These are phyloP conservation scores for Annulohypoxylon truncatum DNA, from an alignment of 2,329 filamentous ascomycete genomes.

Conservation along the genomic window DNA sequence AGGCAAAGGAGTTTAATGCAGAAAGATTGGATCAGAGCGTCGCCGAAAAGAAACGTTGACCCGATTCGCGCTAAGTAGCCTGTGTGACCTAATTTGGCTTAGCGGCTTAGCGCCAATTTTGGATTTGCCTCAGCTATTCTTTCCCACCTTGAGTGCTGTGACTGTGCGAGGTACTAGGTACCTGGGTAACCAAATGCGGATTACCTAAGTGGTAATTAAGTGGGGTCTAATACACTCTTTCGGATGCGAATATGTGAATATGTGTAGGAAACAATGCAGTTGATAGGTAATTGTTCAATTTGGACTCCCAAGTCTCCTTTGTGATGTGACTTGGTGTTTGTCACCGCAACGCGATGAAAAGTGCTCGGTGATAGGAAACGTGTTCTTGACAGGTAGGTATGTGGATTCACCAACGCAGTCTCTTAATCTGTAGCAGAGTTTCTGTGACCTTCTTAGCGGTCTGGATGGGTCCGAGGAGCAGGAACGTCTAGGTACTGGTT, in stretches of 20 bases:
- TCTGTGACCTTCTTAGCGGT: conserved; percentile 21
- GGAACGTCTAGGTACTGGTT: conserved; percentile 16
- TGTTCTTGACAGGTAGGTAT: neutral
- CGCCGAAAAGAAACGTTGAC: conserved; percentile 39
- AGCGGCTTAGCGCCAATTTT: conserved; percentile 33
- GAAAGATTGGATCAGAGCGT: conserved; percentile 38
- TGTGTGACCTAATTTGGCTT: conserved; percentile 25
- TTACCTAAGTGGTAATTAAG: neutral
- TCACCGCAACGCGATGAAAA: neutral
- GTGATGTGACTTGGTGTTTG: neutral
- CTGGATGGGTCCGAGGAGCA: conserved; percentile 24
- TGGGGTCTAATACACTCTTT: neutral
- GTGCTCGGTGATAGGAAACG: neutral
- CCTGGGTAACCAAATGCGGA: neutral
- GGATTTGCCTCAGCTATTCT: conserved; percentile 33
- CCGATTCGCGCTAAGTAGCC: conserved; percentile 34
- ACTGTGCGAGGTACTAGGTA: neutral
- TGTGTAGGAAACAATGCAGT: neutral
- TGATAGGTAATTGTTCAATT: neutral
- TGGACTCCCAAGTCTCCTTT: neutral
- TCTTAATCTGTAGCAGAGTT: conserved; percentile 12
- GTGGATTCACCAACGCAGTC: conserved; percentile 10
- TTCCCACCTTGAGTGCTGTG: neutral
- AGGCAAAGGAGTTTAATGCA: conserved; percentile 47
- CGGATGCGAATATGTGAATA: no score